Base-by-base conservation (phyloP, 139 green algal genomes). In the Volvox reticuliferus region DNA sequence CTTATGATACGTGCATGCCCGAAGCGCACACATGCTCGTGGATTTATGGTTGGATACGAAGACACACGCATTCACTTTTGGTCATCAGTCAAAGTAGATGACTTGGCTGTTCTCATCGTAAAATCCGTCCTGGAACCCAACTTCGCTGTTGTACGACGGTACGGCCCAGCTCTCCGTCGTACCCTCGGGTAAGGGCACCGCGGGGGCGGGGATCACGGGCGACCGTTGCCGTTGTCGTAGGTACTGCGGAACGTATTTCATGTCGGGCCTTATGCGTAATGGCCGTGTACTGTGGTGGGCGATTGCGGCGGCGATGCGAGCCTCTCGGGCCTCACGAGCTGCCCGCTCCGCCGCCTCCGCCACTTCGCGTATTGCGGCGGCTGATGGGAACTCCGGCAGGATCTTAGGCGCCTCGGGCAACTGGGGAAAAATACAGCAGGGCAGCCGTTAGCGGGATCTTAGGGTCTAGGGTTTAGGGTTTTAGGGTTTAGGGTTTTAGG, bases 21-120 rank as follows among this genome's bases (percentile, higher is more conserved):
- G n/a, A n/a, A n/a, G n/a, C n/a, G n/a, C n/a, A n/a, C n/a, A n/a
- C n/a, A n/a, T n/a, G n/a, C n/a, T n/a, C n/a, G n/a, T n/a, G n/a
- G n/a, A n/a, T n/a, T n/a, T n/a, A n/a, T n/a, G n/a, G n/a, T n/a
- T n/a, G n/a, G n/a, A n/a, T n/a, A n/a, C n/a, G n/a, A n/a, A n/a
- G 44, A 55, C 44, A 55, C 44, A 55, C 44, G 44, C 44, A 55
- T 9, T 5, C 44, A 55, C 44, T 55, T 55, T 55, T 5, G 44
- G 44, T 55, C 44, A 90, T 81, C 36, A 90, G 73, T 90, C 86
- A 50, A 90, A 90, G 55, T 90, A 90, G 2, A 90, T 80, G 73
- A 82, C 73, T 71, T 90, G 86, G 20, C 35, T 78, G 32, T 90
- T 73, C 86, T 90, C 86, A 33, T 90, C 86, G 37, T 90, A 90